Percentiles rank a stretch among this genome's conserved stretches.
phyloP scores from a whole-genome alignment of 2,329 filamentous ascomycete genomes.

The Hymenoscyphus scutula region DNA sequence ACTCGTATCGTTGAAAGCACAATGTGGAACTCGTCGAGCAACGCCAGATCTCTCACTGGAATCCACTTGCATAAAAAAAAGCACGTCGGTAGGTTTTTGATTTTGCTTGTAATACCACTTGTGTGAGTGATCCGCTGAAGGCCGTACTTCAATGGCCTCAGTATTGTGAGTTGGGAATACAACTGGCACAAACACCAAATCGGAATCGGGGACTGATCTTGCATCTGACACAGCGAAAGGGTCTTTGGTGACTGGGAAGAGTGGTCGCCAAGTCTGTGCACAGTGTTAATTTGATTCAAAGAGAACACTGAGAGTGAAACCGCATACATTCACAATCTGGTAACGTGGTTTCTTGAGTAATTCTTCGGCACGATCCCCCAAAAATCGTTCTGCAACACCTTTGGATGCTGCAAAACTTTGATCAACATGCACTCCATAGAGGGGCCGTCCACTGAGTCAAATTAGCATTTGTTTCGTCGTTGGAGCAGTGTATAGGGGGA shows the following conservation, averaged over 20 bases:
- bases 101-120: constrained; percentile 1
- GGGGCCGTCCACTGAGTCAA: not conserved
- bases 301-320: not conserved
- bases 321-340: not conserved
- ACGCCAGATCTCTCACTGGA: not conserved
- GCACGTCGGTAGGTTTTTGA: not conserved
- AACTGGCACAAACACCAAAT: not conserved
- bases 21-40: not conserved
- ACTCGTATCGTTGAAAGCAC: not conserved
- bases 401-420: not conserved
- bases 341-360: not conserved
- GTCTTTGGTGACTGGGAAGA: not conserved
- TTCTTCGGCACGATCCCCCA: not conserved
- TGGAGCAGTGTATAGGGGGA: not conserved
- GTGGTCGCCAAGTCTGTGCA: not conserved
- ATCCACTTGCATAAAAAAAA: not conserved
- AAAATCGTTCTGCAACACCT: not conserved
- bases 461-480: not conserved
- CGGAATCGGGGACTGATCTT: not conserved
- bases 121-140: not conserved
- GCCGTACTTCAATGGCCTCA: not conserved
- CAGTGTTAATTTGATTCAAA: not conserved
- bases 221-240: not conserved
- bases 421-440: not conserved
- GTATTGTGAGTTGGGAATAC: not conserved